phyloP scores from a whole-genome alignment of 1,284 basidiomycete genomes.

The Macrocystidia cucumis region DNA sequence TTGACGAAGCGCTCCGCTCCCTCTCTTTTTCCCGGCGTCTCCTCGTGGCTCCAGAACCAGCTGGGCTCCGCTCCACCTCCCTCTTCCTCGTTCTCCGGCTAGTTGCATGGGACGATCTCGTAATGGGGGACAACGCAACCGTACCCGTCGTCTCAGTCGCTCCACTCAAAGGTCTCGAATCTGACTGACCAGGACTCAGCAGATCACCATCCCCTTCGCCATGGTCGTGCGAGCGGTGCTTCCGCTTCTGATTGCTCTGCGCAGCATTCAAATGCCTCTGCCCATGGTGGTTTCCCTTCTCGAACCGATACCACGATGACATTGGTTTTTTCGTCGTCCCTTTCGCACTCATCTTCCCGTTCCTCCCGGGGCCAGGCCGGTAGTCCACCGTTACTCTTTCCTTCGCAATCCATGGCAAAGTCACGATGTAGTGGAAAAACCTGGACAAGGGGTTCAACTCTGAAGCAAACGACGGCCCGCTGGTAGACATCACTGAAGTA shows the following conservation, averaged over 20 bases:
- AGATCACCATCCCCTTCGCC: background rate
- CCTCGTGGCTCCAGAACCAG: no score
- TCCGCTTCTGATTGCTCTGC: no score
- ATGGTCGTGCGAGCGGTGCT: background rate
- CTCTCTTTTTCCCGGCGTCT: no score
- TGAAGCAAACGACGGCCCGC: slow-evolving; percentile 29
- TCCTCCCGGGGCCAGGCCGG: slow-evolving; percentile 19
- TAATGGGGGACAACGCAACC: background rate
- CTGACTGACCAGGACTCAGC: background rate
- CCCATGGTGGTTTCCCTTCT: no score
- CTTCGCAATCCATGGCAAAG: slow-evolving; percentile 29
- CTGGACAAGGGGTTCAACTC: slow-evolving; percentile 27
- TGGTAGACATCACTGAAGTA: slow-evolving; percentile 19
- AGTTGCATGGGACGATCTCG: no score
- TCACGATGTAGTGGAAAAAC: slow-evolving; percentile 27
- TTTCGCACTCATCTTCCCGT: slow-evolving; percentile 11
- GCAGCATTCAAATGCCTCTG: no score
- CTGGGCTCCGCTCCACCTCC: no score
- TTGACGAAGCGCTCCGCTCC: slow-evolving; percentile 7
- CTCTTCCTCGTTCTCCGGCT: no score
- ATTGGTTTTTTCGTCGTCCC: slow-evolving; percentile 20
- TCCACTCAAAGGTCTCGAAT: background rate
- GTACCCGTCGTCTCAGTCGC: background rate
- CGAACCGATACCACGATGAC: slow-evolving; percentile 25
- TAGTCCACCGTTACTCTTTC: slow-evolving; percentile 32